Base-by-base conservation (phyloP, 352 stramenopile species). In the Thraustochytrium sp. region DNA sequence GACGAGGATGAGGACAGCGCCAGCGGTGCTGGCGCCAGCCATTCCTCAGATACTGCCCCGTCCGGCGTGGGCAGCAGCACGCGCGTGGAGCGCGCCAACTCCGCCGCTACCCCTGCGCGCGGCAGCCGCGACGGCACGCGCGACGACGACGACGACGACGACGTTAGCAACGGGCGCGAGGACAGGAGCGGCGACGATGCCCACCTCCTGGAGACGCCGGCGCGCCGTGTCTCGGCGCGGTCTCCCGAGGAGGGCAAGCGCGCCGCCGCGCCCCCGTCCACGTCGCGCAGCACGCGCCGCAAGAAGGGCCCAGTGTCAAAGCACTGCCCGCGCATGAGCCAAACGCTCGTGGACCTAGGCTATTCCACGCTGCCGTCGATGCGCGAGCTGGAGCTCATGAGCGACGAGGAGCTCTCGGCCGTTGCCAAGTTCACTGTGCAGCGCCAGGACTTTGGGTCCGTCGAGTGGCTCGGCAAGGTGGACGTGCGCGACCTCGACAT, bases 401-500 rank as follows among this genome's bases (percentile, higher is more conserved):
- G 84, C 40, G 89, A 91, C 83, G 90, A 89, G 61, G 89, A 94
- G 82, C 87, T 94, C 51, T 89, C 90, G 59, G 87, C 90, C 74
- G 87, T 94, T 18, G 72, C 64, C 37, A 86, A 87, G 37, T 94
- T 94, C 83, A 88, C 84, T 46, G 85, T 94, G 4, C 76, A 87
- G 54, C 77, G 89, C 68, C 49, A 85, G 63, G 87, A 87, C 49
- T 88, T 89, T 77, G 91, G 89, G 54, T 90, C 86, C 73, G 88
- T 94, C 73, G 87, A 88, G 84, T 94, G 90, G 90, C 85, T 92
- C 85, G 90, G 89, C 74, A 88, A 88, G 65, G 90, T 94, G 5
- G 90, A 94, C 87, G 88, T 94, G 46, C 87, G 89, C 37, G 86
- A 82, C 51, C 85, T 90, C 38, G 87, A 93, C 73, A 80, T 94